These are phyloP conservation scores for Rhizoctonia solani DNA, from an alignment of 1,284 basidiomycete genomes.

Conservation along the genomic window DNA sequence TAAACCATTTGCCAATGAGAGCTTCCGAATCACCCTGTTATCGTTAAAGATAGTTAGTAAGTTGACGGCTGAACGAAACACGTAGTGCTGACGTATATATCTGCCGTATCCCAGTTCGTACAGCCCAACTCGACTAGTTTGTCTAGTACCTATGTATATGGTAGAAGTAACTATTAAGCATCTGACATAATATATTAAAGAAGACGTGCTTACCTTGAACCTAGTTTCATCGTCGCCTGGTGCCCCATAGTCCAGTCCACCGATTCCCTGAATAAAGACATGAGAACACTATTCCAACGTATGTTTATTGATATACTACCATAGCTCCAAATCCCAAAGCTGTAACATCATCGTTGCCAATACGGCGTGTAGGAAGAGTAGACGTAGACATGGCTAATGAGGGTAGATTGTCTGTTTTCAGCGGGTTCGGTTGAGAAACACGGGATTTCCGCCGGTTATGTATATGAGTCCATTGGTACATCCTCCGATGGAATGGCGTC, in stretches of 20 bases:
- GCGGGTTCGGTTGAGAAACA: too few relatives aligned
- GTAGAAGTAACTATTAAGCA: background rate
- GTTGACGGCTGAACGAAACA: background rate
- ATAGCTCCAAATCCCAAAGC: constrained; percentile 19
- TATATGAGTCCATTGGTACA: too few relatives aligned
- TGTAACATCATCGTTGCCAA: constrained; percentile 5
- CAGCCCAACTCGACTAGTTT: constrained; percentile 26
- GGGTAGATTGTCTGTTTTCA: too few relatives aligned
- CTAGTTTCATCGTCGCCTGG: constrained; percentile 5
- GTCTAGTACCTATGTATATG: background rate
- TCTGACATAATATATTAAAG: background rate
- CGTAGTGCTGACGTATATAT: background rate
- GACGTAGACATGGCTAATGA: background rate
- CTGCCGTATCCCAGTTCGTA: constrained; percentile 35
- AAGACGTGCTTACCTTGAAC: constrained; percentile 3
- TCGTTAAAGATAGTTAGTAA: background rate
- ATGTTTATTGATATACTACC: background rate
- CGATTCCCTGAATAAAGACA: constrained; percentile 5
- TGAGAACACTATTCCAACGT: background rate
- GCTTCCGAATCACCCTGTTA: constrained; percentile 18
- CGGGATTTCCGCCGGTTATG: too few relatives aligned
- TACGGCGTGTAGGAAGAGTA: constrained; percentile 1
- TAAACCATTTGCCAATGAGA: constrained; percentile 33
- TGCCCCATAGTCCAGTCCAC: constrained; percentile 4
- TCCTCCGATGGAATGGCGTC: too few relatives aligned